Base-by-base conservation (phyloP, 176 grass and related monocot species). In the Poa annua region DNA sequence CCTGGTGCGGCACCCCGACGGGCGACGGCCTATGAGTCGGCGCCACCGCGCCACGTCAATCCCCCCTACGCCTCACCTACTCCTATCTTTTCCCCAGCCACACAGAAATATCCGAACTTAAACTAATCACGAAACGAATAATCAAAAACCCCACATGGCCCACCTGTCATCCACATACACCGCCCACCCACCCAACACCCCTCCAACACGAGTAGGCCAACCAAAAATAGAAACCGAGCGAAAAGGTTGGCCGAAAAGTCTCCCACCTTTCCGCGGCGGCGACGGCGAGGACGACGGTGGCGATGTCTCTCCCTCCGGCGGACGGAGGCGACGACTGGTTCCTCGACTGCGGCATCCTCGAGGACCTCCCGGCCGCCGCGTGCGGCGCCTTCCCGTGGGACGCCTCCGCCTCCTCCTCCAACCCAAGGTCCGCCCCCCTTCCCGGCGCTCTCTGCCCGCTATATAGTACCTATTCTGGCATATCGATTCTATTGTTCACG, bases 291-390 rank as follows among this genome's bases (percentile, higher is more conserved):
- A 15, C 84, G 70, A n/a, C n/a, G n/a, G 50, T 54, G 55, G 57
- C 67, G 84, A 90, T 90, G 88, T 87, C 84, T 78, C 80, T 83
- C 26, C 67, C 80, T 2, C 80, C 66, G 68, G 67, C n/a, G 38
- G 80, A 79, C 47, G 83, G 84, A n/a, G 74, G 66, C 48, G 88
- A 90, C 6, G 75, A 90, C 29, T 90, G 88, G 88, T 90, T 90
- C 80, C 75, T 90, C 41, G 67, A 87, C 75, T 90, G 88, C 80
- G 67, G 75, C 67, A 87, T 90, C 84, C 88, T 90, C 41, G 84
- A 86, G 66, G 88, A 87, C 80, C 84, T 90, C 57, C 88, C 88
- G 36, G 75, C 49, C 13, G 88, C 60, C 3, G 80, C 84, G 5
- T 82, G 88, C 74, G 88, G 84, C 16, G 74, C 80, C 41, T 90